A percentile compares a stretch with the other conserved stretches of the same genome.
These are phyloP conservation scores for Phytophthora nicotianae DNA, from an alignment of 352 stramenopile species.

Conservation along the genomic window DNA sequence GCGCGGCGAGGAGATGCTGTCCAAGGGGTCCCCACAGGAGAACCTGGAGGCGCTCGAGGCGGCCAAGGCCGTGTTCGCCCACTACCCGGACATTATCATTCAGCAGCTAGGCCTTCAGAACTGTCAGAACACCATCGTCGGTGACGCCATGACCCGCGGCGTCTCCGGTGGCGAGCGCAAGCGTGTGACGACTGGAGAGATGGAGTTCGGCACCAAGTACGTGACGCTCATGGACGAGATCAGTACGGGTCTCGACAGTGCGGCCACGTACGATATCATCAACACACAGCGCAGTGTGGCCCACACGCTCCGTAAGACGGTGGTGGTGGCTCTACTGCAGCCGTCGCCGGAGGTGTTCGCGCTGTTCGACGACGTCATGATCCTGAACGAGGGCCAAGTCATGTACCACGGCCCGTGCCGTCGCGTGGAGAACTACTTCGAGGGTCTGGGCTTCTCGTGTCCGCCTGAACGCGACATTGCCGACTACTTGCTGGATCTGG, in stretches of 20 bases:
- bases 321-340: slow-evolving; percentile 76
- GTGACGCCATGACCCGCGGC: slow-evolving; percentile 48
- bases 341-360: slow-evolving; percentile 89
- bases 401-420: not conserved
- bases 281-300: slow-evolving; percentile 25
- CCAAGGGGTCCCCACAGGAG: slow-evolving; percentile 34
- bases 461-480: slow-evolving; percentile 31
- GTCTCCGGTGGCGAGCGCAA: slow-evolving; percentile 71
- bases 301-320: slow-evolving; percentile 30
- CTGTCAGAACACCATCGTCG: slow-evolving; percentile 16
- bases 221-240: not conserved
- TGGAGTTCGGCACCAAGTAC: not conserved
- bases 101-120: slow-evolving; percentile 14
- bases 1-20: slow-evolving; percentile 19
- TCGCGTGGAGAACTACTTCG: not conserved
- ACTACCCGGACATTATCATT: slow-evolving; percentile 20
- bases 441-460: slow-evolving; percentile 25
- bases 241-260: slow-evolving; percentile 28
- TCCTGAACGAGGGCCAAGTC: slow-evolving; percentile 47
- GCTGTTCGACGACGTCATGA: slow-evolving; percentile 66
- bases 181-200: slow-evolving; percentile 78
- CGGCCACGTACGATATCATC: slow-evolving; percentile 26
- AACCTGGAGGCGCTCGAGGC: slow-evolving; percentile 25
- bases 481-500: slow-evolving; percentile 40
- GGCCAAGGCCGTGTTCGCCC: slow-evolving; percentile 12